These are phyloP conservation scores for Pouteria campechiana DNA, from an alignment of 179 eudicot genomes.

Conservation along the genomic window DNA sequence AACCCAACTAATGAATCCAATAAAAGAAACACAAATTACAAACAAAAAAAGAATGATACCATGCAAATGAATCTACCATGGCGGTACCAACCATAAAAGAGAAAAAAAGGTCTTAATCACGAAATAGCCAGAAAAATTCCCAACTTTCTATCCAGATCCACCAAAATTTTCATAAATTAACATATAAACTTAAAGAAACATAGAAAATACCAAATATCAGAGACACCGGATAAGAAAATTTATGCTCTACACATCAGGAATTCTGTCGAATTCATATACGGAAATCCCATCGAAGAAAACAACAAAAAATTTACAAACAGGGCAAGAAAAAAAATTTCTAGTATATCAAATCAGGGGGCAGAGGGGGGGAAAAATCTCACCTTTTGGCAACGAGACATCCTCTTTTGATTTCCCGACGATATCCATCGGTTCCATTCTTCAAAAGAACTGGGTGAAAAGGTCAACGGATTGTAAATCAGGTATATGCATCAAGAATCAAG, in stretches of 20 bases:
- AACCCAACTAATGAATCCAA: too few species aligned
- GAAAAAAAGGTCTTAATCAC: too few species aligned
- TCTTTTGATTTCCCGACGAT: conserved; percentile 83
- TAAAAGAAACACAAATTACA: background rate
- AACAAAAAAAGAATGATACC: background rate
- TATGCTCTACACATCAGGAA: too few species aligned
- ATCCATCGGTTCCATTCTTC: conserved; percentile 91
- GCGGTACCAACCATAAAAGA: too few species aligned
- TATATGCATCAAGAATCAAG: too few species aligned
- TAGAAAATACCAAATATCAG: background rate
- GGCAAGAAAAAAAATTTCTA: too few species aligned
- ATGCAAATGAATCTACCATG: too few species aligned
- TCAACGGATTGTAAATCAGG: too few species aligned
- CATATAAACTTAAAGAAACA: background rate
- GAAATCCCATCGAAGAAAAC: background rate
- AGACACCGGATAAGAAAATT: background rate
- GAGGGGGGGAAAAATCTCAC: conserved; percentile 14
- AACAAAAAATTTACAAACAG: background rate
- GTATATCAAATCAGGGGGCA: too few species aligned
- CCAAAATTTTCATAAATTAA: background rate
- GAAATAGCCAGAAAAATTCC: background rate
- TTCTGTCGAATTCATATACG: too few species aligned
- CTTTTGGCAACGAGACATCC: conserved; percentile 95
- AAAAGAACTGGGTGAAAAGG: too few species aligned
- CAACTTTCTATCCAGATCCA: too few species aligned